Evolutionary conservation across 2,329 filamentous ascomycete genomes (phyloP).

Genomic region (Thielaviopsis punctulata): DNA sequence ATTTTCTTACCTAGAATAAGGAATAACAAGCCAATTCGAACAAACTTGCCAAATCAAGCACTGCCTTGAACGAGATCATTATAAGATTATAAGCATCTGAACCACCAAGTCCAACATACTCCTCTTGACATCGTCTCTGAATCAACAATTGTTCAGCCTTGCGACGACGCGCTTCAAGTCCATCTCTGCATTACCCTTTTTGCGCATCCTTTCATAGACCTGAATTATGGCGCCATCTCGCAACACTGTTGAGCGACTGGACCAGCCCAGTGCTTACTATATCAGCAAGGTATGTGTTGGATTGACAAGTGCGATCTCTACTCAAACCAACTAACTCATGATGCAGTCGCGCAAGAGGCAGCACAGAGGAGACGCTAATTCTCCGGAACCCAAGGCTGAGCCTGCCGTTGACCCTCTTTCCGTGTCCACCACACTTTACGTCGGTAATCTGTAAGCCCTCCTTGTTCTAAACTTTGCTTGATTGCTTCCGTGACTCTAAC

Average conservation of each 20-base stretch:
- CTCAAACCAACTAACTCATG: constrained; percentile 22
- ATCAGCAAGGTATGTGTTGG: constrained; percentile 48
- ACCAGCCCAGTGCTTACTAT: constrained; percentile 91
- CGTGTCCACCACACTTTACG: constrained; percentile 86
- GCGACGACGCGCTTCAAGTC: background rate
- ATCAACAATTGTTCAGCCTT: background rate
- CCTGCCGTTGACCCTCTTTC: constrained; percentile 49
- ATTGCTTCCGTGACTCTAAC: background rate
- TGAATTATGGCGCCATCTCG: constrained; percentile 4
- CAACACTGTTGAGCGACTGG: constrained; percentile 73
- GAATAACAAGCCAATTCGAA: too few species aligned
- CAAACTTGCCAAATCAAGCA: too few species aligned
- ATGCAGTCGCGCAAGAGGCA: constrained; percentile 27
- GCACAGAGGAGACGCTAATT: constrained; percentile 35
- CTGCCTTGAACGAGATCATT: too few species aligned
- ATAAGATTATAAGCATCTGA: too few species aligned
- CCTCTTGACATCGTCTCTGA: background rate
- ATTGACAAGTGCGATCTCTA: constrained; percentile 10
- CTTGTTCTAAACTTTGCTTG: background rate
- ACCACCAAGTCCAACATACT: too few species aligned
- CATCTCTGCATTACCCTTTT: background rate
- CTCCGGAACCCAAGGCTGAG: constrained; percentile 33
- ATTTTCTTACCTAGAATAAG: too few species aligned
- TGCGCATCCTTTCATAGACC: background rate
- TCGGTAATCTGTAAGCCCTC: constrained; percentile 64